Percentiles rank a stretch among this genome's conserved stretches.
Evolutionary conservation across 2,329 filamentous ascomycete genomes (phyloP).

Genomic region (Phyllosticta citrichinensis): DNA sequence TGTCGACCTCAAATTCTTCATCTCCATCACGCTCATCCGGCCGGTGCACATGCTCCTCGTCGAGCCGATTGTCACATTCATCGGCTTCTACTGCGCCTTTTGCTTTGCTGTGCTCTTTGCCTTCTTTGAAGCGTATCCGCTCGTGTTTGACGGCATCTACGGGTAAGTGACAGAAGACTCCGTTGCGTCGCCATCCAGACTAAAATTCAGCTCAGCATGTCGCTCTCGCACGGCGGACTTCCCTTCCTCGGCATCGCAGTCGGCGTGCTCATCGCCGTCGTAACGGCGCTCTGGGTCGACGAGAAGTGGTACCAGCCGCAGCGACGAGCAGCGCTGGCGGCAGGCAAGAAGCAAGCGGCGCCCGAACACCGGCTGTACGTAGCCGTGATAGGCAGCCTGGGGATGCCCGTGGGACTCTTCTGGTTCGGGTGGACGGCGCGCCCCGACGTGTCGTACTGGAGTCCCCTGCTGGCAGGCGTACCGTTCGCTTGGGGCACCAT

Average conservation of each 20-base stretch:
- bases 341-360: constrained; percentile 13
- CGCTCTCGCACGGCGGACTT: constrained; percentile 11
- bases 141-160: constrained; percentile 15
- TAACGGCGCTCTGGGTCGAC: constrained; percentile 20
- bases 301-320: constrained; percentile 19
- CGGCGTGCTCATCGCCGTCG: constrained; percentile 11
- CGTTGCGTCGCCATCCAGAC: background rate
- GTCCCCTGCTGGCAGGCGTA: constrained; percentile 23
- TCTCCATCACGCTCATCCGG: constrained; percentile 37
- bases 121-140: constrained; percentile 19
- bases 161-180: constrained; percentile 19
- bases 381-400: constrained; percentile 26
- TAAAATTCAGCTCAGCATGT: background rate
- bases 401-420: constrained; percentile 25
- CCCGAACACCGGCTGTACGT: constrained; percentile 25
- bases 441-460: constrained; percentile 27
- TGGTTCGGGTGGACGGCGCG: constrained; percentile 31
- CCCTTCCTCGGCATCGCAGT: constrained; percentile 17
- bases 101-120: constrained; percentile 18
- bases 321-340: constrained; percentile 5
- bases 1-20: constrained; percentile 14
- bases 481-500: constrained; percentile 20
- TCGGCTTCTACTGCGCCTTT: constrained; percentile 17
- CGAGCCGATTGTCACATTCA: constrained; percentile 18
- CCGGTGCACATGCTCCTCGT: constrained; percentile 35